phyloP scores from a whole-genome alignment of 1,284 basidiomycete genomes.

The Boletellus deceptivus region DNA sequence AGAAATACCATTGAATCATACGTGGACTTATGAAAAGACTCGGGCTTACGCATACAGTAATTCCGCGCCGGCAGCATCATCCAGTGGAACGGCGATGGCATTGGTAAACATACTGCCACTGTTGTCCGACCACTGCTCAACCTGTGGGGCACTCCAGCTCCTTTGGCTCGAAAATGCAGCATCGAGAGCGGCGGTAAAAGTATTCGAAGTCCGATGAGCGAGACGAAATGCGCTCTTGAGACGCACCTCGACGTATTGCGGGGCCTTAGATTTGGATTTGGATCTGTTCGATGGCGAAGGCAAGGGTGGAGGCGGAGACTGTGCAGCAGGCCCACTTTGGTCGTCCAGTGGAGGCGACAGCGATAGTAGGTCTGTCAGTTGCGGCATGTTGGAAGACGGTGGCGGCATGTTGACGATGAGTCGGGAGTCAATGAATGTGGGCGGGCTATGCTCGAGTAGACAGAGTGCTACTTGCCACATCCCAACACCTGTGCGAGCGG shows the following conservation, averaged over 20 bases:
- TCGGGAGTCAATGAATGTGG: conserved; percentile 58
- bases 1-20: not conserved
- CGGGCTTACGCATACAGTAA: conserved; percentile 56
- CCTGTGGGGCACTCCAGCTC: conserved; percentile 9
- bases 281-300: not conserved
- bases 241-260: conserved; percentile 12
- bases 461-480: conserved; percentile 55
- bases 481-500: conserved; percentile 18
- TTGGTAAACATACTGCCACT: conserved; percentile 9
- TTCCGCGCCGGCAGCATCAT: conserved; percentile 36
- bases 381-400: not conserved
- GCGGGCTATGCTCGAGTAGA: conserved; percentile 56
- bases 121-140: conserved; percentile 19
- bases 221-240: conserved; percentile 21
- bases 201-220: conserved; percentile 13
- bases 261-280: conserved; percentile 12
- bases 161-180: conserved; percentile 2
- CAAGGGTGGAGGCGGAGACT: not conserved
- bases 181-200: conserved; percentile 3
- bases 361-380: conserved; percentile 12
- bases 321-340: not conserved
- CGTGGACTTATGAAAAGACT: not conserved
- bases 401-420: conserved; percentile 47
- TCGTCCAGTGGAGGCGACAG: conserved; percentile 14
- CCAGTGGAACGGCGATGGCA: conserved; percentile 42